phyloP scores from a whole-genome alignment of 306 rosid genomes.

The Elaeagnus macrophylla region DNA sequence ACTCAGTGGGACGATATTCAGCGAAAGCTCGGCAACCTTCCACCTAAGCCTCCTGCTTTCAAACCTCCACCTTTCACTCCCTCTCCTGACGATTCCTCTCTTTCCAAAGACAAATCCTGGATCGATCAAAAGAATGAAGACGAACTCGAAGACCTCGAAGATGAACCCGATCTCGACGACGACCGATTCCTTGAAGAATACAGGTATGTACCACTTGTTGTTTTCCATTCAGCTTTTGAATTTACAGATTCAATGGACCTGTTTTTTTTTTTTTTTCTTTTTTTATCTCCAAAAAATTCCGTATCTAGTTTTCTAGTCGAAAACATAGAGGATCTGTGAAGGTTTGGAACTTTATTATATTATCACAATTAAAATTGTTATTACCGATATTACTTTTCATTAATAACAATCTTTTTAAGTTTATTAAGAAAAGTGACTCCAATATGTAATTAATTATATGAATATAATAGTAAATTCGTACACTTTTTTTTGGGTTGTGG shows the following conservation, averaged over 20 bases:
- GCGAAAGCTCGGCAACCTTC: constrained; percentile 77
- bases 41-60: constrained; percentile 57
- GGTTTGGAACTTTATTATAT: neutral
- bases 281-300: neutral
- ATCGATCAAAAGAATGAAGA: constrained; percentile 63
- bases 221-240: neutral
- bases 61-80: constrained; percentile 79
- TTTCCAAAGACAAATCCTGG: constrained; percentile 71
- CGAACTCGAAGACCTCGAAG: constrained; percentile 82
- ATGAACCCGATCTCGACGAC: constrained; percentile 60
- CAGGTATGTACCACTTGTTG: constrained; percentile 30
- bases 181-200: constrained; percentile 80
- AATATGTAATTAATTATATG: no score
- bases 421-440: no score
- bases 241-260: neutral
- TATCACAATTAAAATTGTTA: no score
- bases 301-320: neutral
- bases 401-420: no score
- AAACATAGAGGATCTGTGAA: neutral
- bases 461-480: no score
- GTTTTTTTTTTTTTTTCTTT: neutral
- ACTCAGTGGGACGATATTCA: constrained; percentile 97
- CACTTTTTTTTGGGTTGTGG: no score
- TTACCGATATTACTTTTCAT: no score
- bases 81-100: constrained; percentile 40